Evolutionary conservation across 306 rosid species (phyloP), one percentile per base, ranked within the genome.

Genomic region (Mimosa pudica): DNA sequence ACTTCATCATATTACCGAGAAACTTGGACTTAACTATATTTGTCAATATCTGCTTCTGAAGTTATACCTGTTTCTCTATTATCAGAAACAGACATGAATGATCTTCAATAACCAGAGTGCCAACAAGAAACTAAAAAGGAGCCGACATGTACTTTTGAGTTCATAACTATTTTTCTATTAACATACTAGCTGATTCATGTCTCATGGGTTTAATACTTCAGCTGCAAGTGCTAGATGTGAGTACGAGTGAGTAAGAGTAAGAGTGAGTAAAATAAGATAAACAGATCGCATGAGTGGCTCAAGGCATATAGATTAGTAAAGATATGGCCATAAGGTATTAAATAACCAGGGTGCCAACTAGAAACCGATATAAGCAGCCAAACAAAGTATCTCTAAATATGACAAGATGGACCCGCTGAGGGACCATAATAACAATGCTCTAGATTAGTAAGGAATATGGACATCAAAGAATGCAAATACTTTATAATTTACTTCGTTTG

Each of bases 1-100:
- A 85, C 68, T 73, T 1, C 57, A 46, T 55, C 49, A 65, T 16
- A 46, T 46, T 70, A 70, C 57, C 33, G 73, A 74, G 18, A 69
- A 30, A 63, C 62, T 49, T 77, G 71, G 42, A 69, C 65, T 44
- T 76, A 32, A 17, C 73, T 68, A 47, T 55, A 68, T 74, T 63
- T 57, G 48, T 51, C 44, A 42, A 63, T 24, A 55, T 63, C 75
- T 70, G 67, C 60, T 76, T 80, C 75, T 44, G 47, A 58, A 54
- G 38, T 63, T 70, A 32, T 36, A 63, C 48, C 41, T 74, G 44
- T 20, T 52, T 66, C 65, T 18, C 67, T 55, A 64, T 16, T 16
- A 49, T 68, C 68, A 24, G 60, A 67, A 8, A 30, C 63, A 63
- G 18, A 20, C 45, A 35, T 33, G 36, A 35, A 63, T 71, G 68